These are phyloP conservation scores for Discostella pseudostelligera DNA, from an alignment of 108 stramenopile genomes.

Conservation along the genomic window DNA sequence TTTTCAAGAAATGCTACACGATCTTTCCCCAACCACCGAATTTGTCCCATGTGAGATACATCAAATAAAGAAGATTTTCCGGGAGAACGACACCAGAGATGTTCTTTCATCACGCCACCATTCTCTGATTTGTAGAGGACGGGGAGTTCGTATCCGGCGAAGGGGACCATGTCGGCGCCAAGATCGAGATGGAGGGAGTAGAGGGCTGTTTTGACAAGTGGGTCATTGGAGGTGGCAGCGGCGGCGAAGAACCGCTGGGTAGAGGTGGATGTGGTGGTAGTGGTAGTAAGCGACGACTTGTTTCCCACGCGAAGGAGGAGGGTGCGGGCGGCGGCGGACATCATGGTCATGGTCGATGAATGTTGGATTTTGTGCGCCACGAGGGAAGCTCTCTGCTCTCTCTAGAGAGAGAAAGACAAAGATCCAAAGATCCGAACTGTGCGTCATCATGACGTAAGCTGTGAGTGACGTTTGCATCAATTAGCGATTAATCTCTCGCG, in stretches of 20 bases:
- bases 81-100: conserved; percentile 85
- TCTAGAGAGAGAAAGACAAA: no score
- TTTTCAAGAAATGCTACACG: conserved; percentile 86
- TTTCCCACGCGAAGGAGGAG: conserved; percentile 14
- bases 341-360: conserved; percentile 10
- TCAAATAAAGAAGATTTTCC: conserved; percentile 92
- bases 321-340: conserved; percentile 4
- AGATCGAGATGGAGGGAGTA: conserved; percentile 88
- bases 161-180: conserved; percentile 98
- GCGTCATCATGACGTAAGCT: not conserved
- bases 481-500: not conserved
- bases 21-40: conserved; percentile 95
- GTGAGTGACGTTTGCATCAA: not conserved
- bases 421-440: no score
- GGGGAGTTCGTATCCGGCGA: conserved; percentile 98
- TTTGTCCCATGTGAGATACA: conserved; percentile 99
- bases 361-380: no score
- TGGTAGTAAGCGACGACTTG: not conserved
- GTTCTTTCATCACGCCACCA: conserved; percentile 96
- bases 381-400: no score
- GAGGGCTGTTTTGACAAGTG: conserved; percentile 83
- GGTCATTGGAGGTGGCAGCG: conserved; percentile 27
- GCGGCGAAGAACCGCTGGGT: conserved; percentile 14
- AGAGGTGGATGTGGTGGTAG: conserved; percentile 5
- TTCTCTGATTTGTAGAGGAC: conserved; percentile 92